Evolutionary conservation across 2,329 filamentous ascomycete species (phyloP).

Genomic region (Drechslera avenae): DNA sequence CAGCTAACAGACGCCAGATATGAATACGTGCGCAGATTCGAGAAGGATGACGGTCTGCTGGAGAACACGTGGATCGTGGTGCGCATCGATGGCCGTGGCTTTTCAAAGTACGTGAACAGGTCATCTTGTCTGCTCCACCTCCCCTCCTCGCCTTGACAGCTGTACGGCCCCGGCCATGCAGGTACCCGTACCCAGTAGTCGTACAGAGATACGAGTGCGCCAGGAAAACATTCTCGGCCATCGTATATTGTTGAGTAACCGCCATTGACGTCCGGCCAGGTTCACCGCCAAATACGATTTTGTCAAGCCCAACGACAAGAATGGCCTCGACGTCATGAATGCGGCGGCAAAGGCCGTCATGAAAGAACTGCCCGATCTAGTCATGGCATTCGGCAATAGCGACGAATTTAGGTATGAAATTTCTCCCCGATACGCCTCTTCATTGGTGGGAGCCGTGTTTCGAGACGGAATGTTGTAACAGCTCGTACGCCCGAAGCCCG

Average conservation of each 20-base stretch:
- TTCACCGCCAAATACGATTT: conserved; percentile 84
- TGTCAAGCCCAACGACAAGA: conserved; percentile 87
- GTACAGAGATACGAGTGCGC: conserved; percentile 14
- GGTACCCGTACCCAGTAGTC: conserved; percentile 20
- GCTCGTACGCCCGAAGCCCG: conserved; percentile 1
- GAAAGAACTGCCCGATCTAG: conserved; percentile 80
- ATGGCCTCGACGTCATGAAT: conserved; percentile 93
- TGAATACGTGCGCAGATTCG: conserved; percentile 91
- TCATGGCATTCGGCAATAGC: conserved; percentile 88
- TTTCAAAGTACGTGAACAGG: conserved; percentile 73
- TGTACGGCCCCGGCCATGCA: conserved; percentile 20
- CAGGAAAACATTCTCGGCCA: conserved; percentile 11
- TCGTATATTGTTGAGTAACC: background rate
- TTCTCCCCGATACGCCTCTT: background rate
- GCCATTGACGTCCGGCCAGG: conserved; percentile 52
- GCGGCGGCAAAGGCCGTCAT: conserved; percentile 84
- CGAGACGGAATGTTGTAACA: conserved; percentile 20
- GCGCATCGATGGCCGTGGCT: conserved; percentile 89
- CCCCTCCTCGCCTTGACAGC: background rate
- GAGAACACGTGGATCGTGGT: conserved; percentile 96
- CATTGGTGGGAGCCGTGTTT: conserved; percentile 11
- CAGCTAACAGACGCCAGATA: conserved; percentile 64
- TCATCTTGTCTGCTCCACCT: conserved; percentile 8
- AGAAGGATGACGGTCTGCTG: conserved; percentile 78
- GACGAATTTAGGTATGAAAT: conserved; percentile 81